phyloP scores from a whole-genome alignment of 106 monocot species.

The Acanthochlamys bracteata region DNA sequence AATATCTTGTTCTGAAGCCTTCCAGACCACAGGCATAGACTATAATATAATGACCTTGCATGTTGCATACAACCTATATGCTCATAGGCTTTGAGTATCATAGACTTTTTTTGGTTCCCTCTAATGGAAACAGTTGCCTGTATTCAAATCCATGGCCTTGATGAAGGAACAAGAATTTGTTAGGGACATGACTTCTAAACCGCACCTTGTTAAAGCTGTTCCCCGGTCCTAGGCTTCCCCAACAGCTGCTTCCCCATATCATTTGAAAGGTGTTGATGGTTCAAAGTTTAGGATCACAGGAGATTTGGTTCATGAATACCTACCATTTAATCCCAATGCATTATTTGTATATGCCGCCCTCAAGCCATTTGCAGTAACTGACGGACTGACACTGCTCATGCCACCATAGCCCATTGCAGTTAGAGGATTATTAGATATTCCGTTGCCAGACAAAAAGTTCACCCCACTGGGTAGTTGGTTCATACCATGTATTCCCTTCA shows the following conservation, averaged over 20 bases:
- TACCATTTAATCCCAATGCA: conserved; percentile 39
- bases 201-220: conserved; percentile 67
- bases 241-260: conserved; percentile 49
- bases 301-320: conserved; percentile 35
- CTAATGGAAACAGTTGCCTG: no score
- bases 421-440: conserved; percentile 17
- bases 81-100: no score
- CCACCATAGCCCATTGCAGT: conserved; percentile 28
- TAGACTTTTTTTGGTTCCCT: no score
- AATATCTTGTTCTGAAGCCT: no score
- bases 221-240: conserved; percentile 28
- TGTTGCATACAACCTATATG: no score
- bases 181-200: conserved; percentile 51
- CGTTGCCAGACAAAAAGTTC: conserved; percentile 27
- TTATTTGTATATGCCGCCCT: conserved; percentile 50
- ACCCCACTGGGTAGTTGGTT: conserved; percentile 9
- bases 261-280: conserved; percentile 34
- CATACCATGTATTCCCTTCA: conserved; percentile 11
- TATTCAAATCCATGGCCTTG: neutral
- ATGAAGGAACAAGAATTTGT: neutral
- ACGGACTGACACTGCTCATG: conserved; percentile 15
- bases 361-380: conserved; percentile 15
- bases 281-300: conserved; percentile 27
- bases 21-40: no score
- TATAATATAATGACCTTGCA: no score